Base-by-base conservation (phyloP, 2,329 filamentous ascomycete genomes). In the Diplodia seriata region DNA sequence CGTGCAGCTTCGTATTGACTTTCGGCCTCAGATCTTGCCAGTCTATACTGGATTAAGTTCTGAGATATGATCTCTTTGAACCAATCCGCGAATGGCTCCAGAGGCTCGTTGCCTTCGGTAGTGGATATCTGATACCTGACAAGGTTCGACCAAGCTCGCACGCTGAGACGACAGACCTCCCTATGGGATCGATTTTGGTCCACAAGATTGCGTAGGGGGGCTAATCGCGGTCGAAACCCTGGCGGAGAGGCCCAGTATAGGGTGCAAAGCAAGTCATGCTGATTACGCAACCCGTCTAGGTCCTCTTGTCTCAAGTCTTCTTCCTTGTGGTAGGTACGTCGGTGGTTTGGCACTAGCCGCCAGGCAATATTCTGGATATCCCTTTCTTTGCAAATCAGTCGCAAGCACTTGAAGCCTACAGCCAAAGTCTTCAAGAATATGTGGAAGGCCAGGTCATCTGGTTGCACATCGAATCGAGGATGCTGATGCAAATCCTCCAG, bases 201-300 rank as follows among this genome's bases (percentile, higher is more conserved):
- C 15, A 89, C 86, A 6, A 89, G 80, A 64, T 83, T 80, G 33
- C 80, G 82, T 57, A 89, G 81, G 6, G 82, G 78, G 63, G 83
- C 79, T 4, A 87, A 70, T 53, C 83, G 80, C 50, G 85, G 85
- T n/a, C 87, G 81, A 72, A 80, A 84, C 1, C 80, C 78, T 33
- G 83, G 76, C 31, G 87, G 86, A 47, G 85, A 83, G 51, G 82
- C 83, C 80, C 82, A 88, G 73, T 89, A 89, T 15, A 89, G 77
- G 3, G 85, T 86, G 66, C 84, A 86, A 0, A 89, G 80, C 18
- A 89, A 78, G 72, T 89, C 86, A 70, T 88, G 86, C 68, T 89
- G 86, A 70, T 89, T 89, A 57, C 86, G 82, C 55, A 89, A 76
- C 1, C 87, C 85, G 63, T 85, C 82, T 14, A 89, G 76, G 70